Evolutionary conservation across 768 basidiomycete genomes (phyloP), one percentile per base, ranked within the genome.

Genomic region (Psilocybe subaeruginosa): DNA sequence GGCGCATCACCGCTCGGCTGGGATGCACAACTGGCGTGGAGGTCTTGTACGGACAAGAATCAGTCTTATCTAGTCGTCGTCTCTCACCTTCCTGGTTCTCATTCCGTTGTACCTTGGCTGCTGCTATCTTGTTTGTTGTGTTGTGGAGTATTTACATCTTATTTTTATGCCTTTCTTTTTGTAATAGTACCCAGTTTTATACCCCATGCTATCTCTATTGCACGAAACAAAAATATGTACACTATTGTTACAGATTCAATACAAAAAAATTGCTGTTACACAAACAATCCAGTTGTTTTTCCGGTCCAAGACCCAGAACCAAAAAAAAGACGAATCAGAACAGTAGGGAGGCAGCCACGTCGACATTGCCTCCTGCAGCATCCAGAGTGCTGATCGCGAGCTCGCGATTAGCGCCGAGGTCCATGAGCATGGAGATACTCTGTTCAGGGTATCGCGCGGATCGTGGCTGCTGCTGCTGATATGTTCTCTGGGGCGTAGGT

Each of bases 11-110:
- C 87, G 94, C 53, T 89, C 89, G 23, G 92, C 92, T 2, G 94
- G 94, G 0, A 91, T 95, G 86, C 81, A 87, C 62, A 93, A 96
- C 71, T 97, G 92, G 90, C 82, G 93, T 54, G 93, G 93, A 4
- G 95, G 95, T 0, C 78, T 96, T 39, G 80, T 91, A 33, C 82
- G 93, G 72, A 91, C 92, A 17, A 83, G 85, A 59, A 86, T 94
- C 73, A 91, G 83, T 68, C 83, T 95, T 66, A 94, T 94, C 58
- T 94, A 74, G 77, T 45, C 39, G 62, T 70, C 57, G 41, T 59
- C 29, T 27, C 60, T 35, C 52, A 60, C 54, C 29, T 59, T 29
- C 31, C 59, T 59, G 23, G 12, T 55, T 23, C 53, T 57, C 54
- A 41, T 64, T 54, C 57, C 14, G 11, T 8, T 43, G 41, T 43